Evolutionary conservation across 2,329 filamentous ascomycete species (phyloP).

Genomic region (Tolypocladium tropicale): DNA sequence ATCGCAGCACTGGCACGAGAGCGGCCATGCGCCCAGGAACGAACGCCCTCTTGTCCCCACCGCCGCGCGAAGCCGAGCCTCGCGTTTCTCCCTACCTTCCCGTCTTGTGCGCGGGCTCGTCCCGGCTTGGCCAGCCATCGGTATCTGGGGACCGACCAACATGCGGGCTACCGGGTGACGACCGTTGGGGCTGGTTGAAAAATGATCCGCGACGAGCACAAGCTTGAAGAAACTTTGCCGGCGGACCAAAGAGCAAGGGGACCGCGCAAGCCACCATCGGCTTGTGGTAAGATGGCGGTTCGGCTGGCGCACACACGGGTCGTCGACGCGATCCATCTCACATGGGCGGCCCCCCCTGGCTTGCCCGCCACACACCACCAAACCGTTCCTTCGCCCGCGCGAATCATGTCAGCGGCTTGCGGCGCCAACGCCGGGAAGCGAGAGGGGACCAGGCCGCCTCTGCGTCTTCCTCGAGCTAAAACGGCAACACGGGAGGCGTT

Average conservation of each 20-base stretch:
- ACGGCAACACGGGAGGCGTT: too few relatives aligned
- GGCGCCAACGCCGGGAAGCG: not conserved
- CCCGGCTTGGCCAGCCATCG: not conserved
- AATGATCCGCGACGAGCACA: not conserved
- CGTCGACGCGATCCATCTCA: not conserved
- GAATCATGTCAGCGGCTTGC: not conserved
- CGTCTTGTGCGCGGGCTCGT: not conserved
- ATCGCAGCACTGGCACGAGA: too few relatives aligned
- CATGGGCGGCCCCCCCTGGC: not conserved
- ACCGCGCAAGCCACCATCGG: not conserved
- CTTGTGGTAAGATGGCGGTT: not conserved
- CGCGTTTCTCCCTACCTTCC: not conserved
- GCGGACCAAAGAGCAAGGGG: not conserved
- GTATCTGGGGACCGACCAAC: not conserved
- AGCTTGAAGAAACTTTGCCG: not conserved
- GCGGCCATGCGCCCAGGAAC: too few relatives aligned
- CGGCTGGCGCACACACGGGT: not conserved
- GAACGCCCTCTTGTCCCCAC: not conserved
- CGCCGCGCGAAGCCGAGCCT: not conserved
- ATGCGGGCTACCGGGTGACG: not conserved
- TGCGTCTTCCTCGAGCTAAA: not conserved
- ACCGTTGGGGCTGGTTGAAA: not conserved
- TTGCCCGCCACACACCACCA: not conserved
- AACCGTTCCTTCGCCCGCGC: not conserved
- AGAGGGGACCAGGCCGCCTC: not conserved